phyloP scores from a whole-genome alignment of 768 basidiomycete species.

The Cubamyces lactineus region DNA sequence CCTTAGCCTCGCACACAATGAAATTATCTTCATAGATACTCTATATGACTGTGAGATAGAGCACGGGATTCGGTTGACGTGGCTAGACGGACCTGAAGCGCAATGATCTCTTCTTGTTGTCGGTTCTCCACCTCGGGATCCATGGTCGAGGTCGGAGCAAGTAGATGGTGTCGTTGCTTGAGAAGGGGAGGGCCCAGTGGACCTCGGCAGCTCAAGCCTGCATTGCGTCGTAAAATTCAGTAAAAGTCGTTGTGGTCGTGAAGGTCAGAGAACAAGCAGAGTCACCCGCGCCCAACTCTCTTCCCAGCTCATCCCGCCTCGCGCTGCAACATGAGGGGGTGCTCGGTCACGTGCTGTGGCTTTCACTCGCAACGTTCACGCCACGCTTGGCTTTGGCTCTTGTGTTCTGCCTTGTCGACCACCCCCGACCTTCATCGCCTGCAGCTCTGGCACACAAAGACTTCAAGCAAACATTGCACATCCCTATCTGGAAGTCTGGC shows the following conservation, averaged over 20 bases:
- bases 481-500: neutral
- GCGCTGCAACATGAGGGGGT: slow-evolving; percentile 14
- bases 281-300: slow-evolving; percentile 13
- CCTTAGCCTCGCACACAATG: slow-evolving; percentile 72
- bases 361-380: slow-evolving; percentile 3
- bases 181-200: slow-evolving; percentile 66
- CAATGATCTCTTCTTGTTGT: slow-evolving; percentile 72
- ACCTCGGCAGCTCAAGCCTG: slow-evolving; percentile 78
- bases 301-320: slow-evolving; percentile 10
- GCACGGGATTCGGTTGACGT: neutral
- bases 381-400: slow-evolving; percentile 1
- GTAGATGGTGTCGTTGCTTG: slow-evolving; percentile 47
- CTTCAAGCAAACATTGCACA: neutral
- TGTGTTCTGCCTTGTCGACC: neutral
- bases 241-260: slow-evolving; percentile 20
- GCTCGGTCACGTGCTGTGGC: slow-evolving; percentile 6
- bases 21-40: slow-evolving; percentile 85
- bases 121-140: slow-evolving; percentile 69
- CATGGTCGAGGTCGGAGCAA: slow-evolving; percentile 49
- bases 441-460: neutral
- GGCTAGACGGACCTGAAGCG: slow-evolving; percentile 46
- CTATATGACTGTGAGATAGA: slow-evolving; percentile 14
- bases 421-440: neutral
- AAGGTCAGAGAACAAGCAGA: slow-evolving; percentile 16
- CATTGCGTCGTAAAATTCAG: slow-evolving; percentile 45